phyloP scores from a whole-genome alignment of 768 basidiomycete species.

The Auricularia cornea region DNA sequence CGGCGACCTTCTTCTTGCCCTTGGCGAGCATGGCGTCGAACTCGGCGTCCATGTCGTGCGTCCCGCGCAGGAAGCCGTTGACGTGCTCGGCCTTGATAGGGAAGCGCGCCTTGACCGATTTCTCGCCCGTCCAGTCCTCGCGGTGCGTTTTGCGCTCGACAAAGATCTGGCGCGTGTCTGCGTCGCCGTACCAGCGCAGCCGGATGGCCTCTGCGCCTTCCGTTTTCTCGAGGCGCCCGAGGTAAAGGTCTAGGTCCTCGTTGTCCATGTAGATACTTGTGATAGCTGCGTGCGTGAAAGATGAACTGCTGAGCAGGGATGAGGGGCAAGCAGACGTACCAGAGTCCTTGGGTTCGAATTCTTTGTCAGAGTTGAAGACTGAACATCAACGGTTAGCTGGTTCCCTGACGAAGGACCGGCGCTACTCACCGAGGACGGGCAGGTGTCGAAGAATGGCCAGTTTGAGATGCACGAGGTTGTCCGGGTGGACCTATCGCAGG shows the following conservation, averaged over 20 bases:
- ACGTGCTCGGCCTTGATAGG: constrained; percentile 90
- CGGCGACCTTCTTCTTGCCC: constrained; percentile 87
- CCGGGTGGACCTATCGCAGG: constrained; percentile 59
- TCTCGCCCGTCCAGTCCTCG: constrained; percentile 94
- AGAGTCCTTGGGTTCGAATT: constrained; percentile 78
- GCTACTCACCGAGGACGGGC: constrained; percentile 75
- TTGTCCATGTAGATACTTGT: constrained; percentile 98
- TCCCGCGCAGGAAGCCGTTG: constrained; percentile 82
- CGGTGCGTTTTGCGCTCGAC: constrained; percentile 88
- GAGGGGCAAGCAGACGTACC: no score
- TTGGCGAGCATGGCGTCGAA: constrained; percentile 78
- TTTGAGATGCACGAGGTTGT: constrained; percentile 90
- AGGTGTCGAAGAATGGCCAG: constrained; percentile 86
- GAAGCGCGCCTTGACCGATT: constrained; percentile 53
- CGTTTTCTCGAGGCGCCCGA: constrained; percentile 95
- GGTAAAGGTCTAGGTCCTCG: constrained; percentile 89
- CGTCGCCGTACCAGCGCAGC: constrained; percentile 94
- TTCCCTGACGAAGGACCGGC: no score
- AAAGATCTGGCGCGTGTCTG: constrained; percentile 71
- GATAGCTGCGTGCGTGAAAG: constrained; percentile 66
- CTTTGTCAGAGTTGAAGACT: constrained; percentile 94
- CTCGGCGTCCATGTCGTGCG: constrained; percentile 89
- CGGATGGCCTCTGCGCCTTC: constrained; percentile 98
- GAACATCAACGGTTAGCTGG: not conserved
- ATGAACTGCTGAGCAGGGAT: no score